These are phyloP conservation scores for Aspergillus fischeri DNA, from an alignment of 2,329 filamentous ascomycete species.

Conservation along the genomic window DNA sequence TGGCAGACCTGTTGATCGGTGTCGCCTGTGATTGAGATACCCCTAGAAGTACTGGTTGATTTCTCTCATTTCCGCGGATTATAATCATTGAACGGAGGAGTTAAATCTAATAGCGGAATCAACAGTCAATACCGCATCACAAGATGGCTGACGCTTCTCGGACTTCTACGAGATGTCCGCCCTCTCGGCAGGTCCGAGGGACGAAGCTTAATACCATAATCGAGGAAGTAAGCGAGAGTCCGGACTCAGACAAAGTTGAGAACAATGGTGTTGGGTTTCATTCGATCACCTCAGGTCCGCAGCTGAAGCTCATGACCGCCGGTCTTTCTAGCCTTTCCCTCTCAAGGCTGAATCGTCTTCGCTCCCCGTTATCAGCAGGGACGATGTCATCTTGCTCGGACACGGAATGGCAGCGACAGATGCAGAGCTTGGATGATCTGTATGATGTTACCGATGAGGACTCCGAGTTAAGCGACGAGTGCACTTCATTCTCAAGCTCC, in stretches of 20 bases:
- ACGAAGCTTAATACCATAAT: constrained; percentile 62
- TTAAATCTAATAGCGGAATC: background rate
- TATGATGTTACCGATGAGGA: constrained; percentile 86
- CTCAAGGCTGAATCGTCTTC: constrained; percentile 21
- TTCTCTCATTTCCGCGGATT: background rate
- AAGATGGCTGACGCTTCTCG: constrained; percentile 47
- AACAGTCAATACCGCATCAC: constrained; percentile 2
- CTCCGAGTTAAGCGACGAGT: constrained; percentile 48
- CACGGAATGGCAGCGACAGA: constrained; percentile 61
- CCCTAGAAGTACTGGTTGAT: constrained; percentile 19
- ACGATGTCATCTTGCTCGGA: constrained; percentile 41
- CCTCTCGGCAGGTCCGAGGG: constrained; percentile 55
- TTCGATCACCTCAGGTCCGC: constrained; percentile 15
- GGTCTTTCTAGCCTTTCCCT: constrained; percentile 20
- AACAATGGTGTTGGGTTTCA: constrained; percentile 4
- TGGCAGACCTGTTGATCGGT: constrained; percentile 30
- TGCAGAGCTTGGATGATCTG: constrained; percentile 75
- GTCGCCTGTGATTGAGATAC: constrained; percentile 28
- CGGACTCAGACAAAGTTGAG: constrained; percentile 16
- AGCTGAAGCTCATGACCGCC: constrained; percentile 34
- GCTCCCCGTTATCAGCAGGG: constrained; percentile 31
- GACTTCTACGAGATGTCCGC: constrained; percentile 49
- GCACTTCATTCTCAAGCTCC: constrained; percentile 46
- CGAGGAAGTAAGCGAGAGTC: constrained; percentile 47
- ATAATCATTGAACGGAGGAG: background rate